Evolutionary conservation across 192 early-diverging fungal species (phyloP).

Genomic region (Lobosporangium transversale): DNA sequence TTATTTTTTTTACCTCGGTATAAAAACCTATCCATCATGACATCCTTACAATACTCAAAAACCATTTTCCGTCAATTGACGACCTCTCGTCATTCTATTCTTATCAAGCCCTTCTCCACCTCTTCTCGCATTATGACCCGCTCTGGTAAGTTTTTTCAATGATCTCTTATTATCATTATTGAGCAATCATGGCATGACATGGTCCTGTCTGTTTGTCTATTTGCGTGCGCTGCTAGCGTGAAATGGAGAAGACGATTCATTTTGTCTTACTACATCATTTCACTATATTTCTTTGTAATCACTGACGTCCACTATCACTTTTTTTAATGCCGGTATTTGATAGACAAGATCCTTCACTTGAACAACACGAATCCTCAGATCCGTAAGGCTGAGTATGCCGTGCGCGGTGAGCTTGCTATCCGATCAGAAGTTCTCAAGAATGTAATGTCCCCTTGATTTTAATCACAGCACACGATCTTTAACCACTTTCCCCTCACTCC

Average conservation of each 20-base stretch:
- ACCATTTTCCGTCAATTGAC: conserved; percentile 29
- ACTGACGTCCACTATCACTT: not conserved
- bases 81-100: not conserved
- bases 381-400: conserved; percentile 90
- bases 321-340: not conserved
- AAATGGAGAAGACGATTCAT: not conserved
- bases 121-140: conserved; percentile 35
- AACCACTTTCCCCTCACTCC: not conserved
- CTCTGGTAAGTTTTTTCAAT: not conserved
- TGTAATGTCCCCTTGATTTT: conserved; percentile 43
- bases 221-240: not conserved
- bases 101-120: conserved; percentile 24
- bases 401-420: conserved; percentile 95
- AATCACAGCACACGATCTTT: too few species aligned
- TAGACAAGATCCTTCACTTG: conserved; percentile 71
- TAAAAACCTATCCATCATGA: conserved; percentile 26
- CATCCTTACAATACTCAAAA: conserved; percentile 37
- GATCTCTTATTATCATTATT: not conserved
- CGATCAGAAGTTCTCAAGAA: conserved; percentile 83
- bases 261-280: not conserved
- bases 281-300: not conserved
- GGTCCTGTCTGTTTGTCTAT: not conserved
- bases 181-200: not conserved
- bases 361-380: conserved; percentile 80
- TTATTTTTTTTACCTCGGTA: too few species aligned